Evolutionary conservation across 805 yeast genomes (phyloP).

Genomic region (Saturnispora gosingensis): DNA sequence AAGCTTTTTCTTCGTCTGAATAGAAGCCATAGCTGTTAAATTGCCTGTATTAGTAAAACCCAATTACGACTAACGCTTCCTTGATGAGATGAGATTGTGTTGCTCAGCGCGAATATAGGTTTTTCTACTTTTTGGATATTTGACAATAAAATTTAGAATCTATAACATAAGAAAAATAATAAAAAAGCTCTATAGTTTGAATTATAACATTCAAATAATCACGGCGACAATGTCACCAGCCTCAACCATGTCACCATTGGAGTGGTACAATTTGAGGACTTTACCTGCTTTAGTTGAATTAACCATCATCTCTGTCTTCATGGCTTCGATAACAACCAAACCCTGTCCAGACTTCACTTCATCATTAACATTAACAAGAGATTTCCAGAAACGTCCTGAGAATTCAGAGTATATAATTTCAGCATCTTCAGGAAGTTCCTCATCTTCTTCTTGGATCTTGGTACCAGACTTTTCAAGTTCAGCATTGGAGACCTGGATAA

Average conservation of each 20-base stretch:
- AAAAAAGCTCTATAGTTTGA: no score
- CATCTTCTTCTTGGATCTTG: constrained; percentile 34
- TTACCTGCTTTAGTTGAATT: constrained; percentile 61
- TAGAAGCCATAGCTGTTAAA: neutral
- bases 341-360: constrained; percentile 66
- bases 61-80: neutral
- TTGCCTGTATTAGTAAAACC: neutral
- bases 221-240: constrained; percentile 94
- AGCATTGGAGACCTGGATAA: constrained; percentile 73
- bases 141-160: neutral
- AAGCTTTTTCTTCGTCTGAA: neutral
- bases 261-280: constrained; percentile 63
- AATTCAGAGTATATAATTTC: constrained; percentile 85
- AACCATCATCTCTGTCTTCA: constrained; percentile 97
- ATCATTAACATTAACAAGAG: constrained; percentile 73
- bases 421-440: constrained; percentile 66
- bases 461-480: constrained; percentile 54
- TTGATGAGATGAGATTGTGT: neutral
- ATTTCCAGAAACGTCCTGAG: constrained; percentile 97
- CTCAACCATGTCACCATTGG: constrained; percentile 92
- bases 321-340: constrained; percentile 86
- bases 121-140: neutral
- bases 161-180: neutral
- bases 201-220: constrained; percentile 32
- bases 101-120: neutral